Evolutionary conservation across 2,329 filamentous ascomycete genomes (phyloP).

Genomic region (Bipolaris cookei): DNA sequence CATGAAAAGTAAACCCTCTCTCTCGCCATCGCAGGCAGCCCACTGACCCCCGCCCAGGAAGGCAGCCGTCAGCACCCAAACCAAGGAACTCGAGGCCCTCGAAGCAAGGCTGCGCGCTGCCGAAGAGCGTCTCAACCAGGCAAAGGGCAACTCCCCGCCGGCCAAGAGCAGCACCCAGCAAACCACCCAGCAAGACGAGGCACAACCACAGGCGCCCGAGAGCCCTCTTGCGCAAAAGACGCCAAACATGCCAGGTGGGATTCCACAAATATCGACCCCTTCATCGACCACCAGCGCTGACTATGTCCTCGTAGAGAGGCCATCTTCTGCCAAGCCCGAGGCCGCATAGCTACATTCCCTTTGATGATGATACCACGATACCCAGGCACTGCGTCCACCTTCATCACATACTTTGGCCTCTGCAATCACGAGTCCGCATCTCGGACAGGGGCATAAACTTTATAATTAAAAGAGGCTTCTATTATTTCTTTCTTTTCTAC

Average conservation of each 20-base stretch:
- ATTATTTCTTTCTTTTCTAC: constrained; percentile 3
- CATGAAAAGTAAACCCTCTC: constrained; percentile 74
- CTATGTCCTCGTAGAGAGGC: constrained; percentile 48
- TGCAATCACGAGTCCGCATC: constrained; percentile 10
- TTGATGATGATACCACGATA: constrained; percentile 19
- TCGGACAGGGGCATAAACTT: constrained; percentile 11
- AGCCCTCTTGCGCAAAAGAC: constrained; percentile 31
- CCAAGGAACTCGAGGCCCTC: constrained; percentile 81
- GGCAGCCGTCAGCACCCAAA: constrained; percentile 74
- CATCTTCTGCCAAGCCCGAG: constrained; percentile 30
- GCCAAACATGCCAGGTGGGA: constrained; percentile 41
- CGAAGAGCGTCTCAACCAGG: constrained; percentile 71
- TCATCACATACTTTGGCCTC: constrained; percentile 9
- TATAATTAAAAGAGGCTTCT: constrained; percentile 12
- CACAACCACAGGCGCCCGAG: constrained; percentile 39
- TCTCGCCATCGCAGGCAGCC: background rate
- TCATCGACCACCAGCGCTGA: constrained; percentile 44
- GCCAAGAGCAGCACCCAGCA: constrained; percentile 41
- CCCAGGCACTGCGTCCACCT: constrained; percentile 16
- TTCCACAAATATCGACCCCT: constrained; percentile 38
- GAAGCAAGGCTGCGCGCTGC: constrained; percentile 84
- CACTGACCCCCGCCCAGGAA: constrained; percentile 64
- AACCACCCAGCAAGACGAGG: constrained; percentile 30
- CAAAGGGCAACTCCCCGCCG: constrained; percentile 42
- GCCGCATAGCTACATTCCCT: constrained; percentile 14